phyloP scores from a whole-genome alignment of 768 basidiomycete species.

The Phylloporus rhodoxanthus region DNA sequence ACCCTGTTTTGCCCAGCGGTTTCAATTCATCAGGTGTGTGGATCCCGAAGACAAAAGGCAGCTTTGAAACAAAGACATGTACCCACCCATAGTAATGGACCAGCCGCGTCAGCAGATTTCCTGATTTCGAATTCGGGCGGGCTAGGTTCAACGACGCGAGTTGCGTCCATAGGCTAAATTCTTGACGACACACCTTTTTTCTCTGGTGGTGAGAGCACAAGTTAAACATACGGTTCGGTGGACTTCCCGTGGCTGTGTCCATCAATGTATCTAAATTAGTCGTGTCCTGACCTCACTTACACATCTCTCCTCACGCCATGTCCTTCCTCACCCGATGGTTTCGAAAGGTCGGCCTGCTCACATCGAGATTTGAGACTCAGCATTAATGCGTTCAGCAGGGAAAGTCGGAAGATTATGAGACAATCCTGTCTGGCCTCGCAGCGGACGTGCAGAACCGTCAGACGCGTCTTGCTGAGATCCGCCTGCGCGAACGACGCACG shows the following conservation, averaged over 20 bases:
- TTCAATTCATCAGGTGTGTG: too few relatives aligned
- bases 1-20: too few relatives aligned
- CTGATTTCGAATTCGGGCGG: too few relatives aligned
- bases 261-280: slow-evolving; percentile 14
- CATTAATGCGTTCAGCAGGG: slow-evolving; percentile 6
- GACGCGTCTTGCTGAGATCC: slow-evolving; percentile 71
- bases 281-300: not conserved
- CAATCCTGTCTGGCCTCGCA: slow-evolving; percentile 61
- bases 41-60: too few relatives aligned
- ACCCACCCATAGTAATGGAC: too few relatives aligned
- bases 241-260: slow-evolving; percentile 24
- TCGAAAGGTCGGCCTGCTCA: slow-evolving; percentile 18
- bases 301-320: slow-evolving; percentile 17
- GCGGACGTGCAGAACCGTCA: slow-evolving; percentile 68
- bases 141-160: too few relatives aligned
- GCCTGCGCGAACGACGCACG: slow-evolving; percentile 76
- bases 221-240: too few relatives aligned
- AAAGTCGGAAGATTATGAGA: slow-evolving; percentile 63
- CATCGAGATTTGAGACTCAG: not conserved
- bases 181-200: too few relatives aligned
- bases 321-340: slow-evolving; percentile 28
- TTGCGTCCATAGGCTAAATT: too few relatives aligned
- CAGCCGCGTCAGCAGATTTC: not conserved
- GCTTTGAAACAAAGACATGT: too few relatives aligned
- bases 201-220: too few relatives aligned